Conservation (phyloP, 2,329 filamentous ascomycete species). For the Endothia cerciana region DNA sequence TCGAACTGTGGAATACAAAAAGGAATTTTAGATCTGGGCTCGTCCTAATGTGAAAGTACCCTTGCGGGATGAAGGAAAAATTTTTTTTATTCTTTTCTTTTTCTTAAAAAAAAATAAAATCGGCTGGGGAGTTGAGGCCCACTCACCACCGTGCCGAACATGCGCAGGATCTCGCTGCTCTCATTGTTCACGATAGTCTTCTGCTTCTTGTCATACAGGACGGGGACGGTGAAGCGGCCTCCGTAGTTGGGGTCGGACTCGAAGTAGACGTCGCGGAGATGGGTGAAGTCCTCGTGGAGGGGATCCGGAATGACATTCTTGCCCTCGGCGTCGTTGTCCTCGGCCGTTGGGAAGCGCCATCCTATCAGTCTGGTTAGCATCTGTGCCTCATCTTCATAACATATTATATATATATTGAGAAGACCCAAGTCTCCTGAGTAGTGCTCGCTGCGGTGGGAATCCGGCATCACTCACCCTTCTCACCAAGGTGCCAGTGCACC, state of each 20-base stretch:
- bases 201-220: conserved; percentile 78
- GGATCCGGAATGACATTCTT: conserved; percentile 70
- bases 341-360: conserved; percentile 79
- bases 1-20: no score
- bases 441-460: no score
- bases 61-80: no score
- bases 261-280: conserved; percentile 82
- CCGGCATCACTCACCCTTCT: conserved; percentile 47
- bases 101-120: background rate
- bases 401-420: background rate
- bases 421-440: no score
- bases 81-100: background rate
- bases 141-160: conserved; percentile 75
- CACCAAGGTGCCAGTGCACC: conserved; percentile 89
- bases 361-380: conserved; percentile 48
- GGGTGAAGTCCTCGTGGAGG: conserved; percentile 68
- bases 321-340: conserved; percentile 58
- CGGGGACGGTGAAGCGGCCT: conserved; percentile 86
- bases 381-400: background rate
- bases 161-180: conserved; percentile 88
- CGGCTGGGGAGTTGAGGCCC: background rate
- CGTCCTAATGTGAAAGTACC: no score
- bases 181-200: conserved; percentile 88
- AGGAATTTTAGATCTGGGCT: no score
- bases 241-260: conserved; percentile 70